Evolutionary conservation across 2,329 filamentous ascomycete genomes (phyloP).

Genomic region (Aspergillus sergii): DNA sequence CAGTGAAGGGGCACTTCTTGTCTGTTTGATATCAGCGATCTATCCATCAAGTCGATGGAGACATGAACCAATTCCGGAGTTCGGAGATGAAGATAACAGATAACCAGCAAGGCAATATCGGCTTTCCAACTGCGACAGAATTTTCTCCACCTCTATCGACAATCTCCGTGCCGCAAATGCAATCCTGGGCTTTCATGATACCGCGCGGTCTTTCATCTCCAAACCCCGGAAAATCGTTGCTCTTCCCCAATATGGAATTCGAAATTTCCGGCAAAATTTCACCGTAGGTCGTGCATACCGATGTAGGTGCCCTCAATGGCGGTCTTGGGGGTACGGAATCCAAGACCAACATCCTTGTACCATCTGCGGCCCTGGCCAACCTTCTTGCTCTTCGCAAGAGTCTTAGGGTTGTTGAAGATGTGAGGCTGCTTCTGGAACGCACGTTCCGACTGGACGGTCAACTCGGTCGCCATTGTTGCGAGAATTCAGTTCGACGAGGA

Average conservation of each 20-base stretch:
- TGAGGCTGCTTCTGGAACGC: constrained; percentile 99
- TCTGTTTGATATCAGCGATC: constrained; percentile 59
- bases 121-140: neutral
- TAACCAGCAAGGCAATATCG: neutral
- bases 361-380: constrained; percentile 93
- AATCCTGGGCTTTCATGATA: neutral
- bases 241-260: constrained; percentile 20
- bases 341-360: constrained; percentile 99
- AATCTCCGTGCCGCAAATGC: constrained; percentile 3
- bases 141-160: constrained; percentile 1
- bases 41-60: constrained; percentile 11
- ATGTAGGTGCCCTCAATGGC: constrained; percentile 99
- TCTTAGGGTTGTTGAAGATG: constrained; percentile 99
- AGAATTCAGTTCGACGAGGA: constrained; percentile 51
- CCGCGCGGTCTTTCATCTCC: constrained; percentile 18
- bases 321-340: constrained; percentile 97
- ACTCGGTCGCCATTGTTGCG: constrained; percentile 91
- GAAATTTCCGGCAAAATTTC: constrained; percentile 22
- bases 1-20: constrained; percentile 99
- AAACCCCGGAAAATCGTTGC: constrained; percentile 14
- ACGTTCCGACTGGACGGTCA: constrained; percentile 99
- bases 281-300: constrained; percentile 67
- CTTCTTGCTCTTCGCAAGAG: constrained; percentile 75
- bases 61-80: constrained; percentile 8
- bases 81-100: constrained; percentile 18